Base-by-base conservation (phyloP, 495 filamentous ascomycete species). In the Neurospora sp. region DNA sequence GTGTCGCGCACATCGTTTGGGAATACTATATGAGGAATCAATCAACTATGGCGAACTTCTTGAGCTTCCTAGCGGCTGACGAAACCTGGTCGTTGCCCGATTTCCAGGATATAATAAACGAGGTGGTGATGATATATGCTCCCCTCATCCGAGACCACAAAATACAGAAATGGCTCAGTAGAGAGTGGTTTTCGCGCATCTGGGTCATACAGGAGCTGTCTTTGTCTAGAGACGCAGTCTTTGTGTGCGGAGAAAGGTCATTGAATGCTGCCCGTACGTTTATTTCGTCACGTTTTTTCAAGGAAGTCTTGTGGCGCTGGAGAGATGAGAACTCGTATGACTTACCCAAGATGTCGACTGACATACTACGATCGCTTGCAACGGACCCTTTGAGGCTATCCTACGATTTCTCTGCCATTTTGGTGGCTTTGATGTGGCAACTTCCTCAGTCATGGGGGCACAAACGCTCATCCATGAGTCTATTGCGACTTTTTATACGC, bases 1-100 rank as follows among this genome's bases (percentile, higher is more conserved):
- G 12, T 5, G 48, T 59, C 20, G 4, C 20, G 20, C 20, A 59
- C 2, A 27, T 27, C 4, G 5, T 14, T 59, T 4, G 48, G 20
- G 4, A 59, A 59, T 5, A 59, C 48, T 1, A 23, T 12, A 5
- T 20, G 46, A 6, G 5, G 4, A 48, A 48, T 46, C 18, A n/a
- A n/a, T 2, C 16, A 44, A 20, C 7, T 7, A 3, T 20, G 18
- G 6, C 18, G 5, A 46, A 3, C 1, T 11, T 16, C 5, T 1
- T 3, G 2, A 41, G 40, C 1, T 42, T 23, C 4, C 9, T 54
- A 0, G 1, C 0, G 3, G 1, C 4, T 0, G 20, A 54, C 4
- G 10, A 23, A 23, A 54, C 4, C 46, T 54, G n/a, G 46, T 23
- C 46, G 1, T 46, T 27, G 7, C 20, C 48, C 48, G 7, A 0